Evolutionary conservation across 768 basidiomycete species (phyloP), one percentile per base, ranked within the genome.

Genomic region (Boletus eberwhitei): DNA sequence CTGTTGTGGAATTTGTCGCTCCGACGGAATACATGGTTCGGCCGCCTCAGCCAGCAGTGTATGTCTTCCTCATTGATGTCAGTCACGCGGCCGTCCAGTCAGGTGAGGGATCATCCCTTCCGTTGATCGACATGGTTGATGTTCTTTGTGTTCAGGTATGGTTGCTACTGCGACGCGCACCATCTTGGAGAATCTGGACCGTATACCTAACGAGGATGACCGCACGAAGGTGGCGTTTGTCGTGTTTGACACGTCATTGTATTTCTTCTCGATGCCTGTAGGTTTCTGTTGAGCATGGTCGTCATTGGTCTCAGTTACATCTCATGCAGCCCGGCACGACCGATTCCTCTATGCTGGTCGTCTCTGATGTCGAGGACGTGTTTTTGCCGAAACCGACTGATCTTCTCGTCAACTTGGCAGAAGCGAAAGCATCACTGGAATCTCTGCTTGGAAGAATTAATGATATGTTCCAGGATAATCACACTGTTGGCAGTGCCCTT

Each of bases 21-120:
- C 95, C 97, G 7, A 96, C 94, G 0, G 97, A 99, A 74, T 99
- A 99, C 73, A 98, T 98, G 97, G 96, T 95, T 67, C 89, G 97
- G 59, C 88, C 97, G 6, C 97, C 97, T 49, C 97, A 98, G 71
- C 93, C 97, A 6, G 93, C 95, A 17, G 93, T 97, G 49, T 98
- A 96, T 71, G 82, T 96, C 53, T 97, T 98, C 79, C 82, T 98
- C 68, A 90, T 99, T 73, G 97, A 99, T 66, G 94, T 98, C 60
- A 93, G 92, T 66, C 91, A 96, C 66, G 71, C 85, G 37, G 95
- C 96, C 31, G 82, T 99, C 41, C 89, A 93, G 73, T 91, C 91
- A 41, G 90, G 90, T 89, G 59, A 55, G 79, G 13, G 62, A n/a
- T 50, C n/a, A 8, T 2, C 11, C 32, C 1, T 6, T 48, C 7